Percentiles rank a stretch among this genome's conserved stretches.
Evolutionary conservation across 176 grass and related monocot genomes (phyloP).

Genomic region (Cymbopogon citratus): DNA sequence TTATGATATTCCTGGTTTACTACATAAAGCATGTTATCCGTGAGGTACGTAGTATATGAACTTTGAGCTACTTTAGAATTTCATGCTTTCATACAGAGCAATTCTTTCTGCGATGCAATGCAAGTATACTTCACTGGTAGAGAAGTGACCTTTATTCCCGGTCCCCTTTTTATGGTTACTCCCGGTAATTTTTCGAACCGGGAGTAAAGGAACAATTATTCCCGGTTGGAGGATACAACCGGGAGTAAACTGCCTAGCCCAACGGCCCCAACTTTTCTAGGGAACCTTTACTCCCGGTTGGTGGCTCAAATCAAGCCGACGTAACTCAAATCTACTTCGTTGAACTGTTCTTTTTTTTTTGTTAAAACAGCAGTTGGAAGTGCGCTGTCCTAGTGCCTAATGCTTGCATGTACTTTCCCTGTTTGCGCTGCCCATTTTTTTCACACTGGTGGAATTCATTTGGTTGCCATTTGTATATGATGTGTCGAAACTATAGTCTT

Average conservation of each 20-base stretch:
- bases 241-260: too few relatives aligned
- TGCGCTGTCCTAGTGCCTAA: not conserved
- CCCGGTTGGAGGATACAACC: too few relatives aligned
- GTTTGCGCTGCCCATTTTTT: not conserved
- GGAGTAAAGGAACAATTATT: too few relatives aligned
- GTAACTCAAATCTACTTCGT: not conserved
- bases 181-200: too few relatives aligned
- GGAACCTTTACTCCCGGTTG: too few relatives aligned
- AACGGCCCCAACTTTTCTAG: too few relatives aligned
- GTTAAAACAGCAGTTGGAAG: not conserved
- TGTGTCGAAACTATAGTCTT: not conserved
- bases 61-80: not conserved
- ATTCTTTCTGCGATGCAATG: not conserved
- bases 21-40: conserved; percentile 90
- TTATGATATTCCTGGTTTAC: conserved; percentile 88
- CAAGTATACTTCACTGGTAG: not conserved
- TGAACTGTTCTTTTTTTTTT: not conserved
- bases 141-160: too few relatives aligned
- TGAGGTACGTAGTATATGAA: conserved; percentile 66
- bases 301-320: not conserved
- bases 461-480: not conserved
- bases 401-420: too few relatives aligned
- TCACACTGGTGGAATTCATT: not conserved
- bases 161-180: too few relatives aligned
- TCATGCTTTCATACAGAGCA: not conserved